Conservation (phyloP, 495 filamentous ascomycete species). For the Aspergillus campestris region DNA sequence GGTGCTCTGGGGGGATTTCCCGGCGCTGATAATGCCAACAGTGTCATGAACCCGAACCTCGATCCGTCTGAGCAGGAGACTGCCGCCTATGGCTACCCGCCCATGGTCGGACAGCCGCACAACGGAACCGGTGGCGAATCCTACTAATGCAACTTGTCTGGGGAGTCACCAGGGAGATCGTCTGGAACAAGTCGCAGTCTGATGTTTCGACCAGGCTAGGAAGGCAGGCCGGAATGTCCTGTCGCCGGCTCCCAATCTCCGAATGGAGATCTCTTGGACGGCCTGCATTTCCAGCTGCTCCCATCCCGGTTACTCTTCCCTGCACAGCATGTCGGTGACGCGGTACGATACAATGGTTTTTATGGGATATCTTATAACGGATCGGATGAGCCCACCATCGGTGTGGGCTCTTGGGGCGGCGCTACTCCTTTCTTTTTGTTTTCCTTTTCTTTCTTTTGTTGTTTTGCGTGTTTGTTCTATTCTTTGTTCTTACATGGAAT, state of each 20-base stretch:
- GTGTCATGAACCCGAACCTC: conserved; percentile 50
- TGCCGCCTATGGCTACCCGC: conserved; percentile 53
- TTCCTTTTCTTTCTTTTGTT: no score
- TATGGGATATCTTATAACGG: conserved; percentile 10
- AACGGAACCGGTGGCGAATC: conserved; percentile 57
- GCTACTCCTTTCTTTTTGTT: no score
- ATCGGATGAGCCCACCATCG: conserved; percentile 11
- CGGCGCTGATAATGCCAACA: conserved; percentile 50
- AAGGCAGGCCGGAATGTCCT: background rate
- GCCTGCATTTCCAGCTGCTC: background rate
- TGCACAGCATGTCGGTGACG: conserved; percentile 7
- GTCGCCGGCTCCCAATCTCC: background rate
- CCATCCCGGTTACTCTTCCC: conserved; percentile 2
- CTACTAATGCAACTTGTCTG: conserved; percentile 25
- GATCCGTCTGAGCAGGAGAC: conserved; percentile 52
- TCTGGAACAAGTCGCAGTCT: background rate
- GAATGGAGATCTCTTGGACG: background rate
- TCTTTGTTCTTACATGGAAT: no score
- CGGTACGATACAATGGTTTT: conserved; percentile 10
- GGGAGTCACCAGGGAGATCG: conserved; percentile 1
- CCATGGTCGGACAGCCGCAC: conserved; percentile 53
- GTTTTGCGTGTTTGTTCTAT: no score
- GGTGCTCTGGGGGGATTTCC: conserved; percentile 37
- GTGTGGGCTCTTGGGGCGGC: no score
- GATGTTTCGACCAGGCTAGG: background rate